These are phyloP conservation scores for Secale cereale DNA, from an alignment of 176 grass and related monocot genomes.

Conservation along the genomic window DNA sequence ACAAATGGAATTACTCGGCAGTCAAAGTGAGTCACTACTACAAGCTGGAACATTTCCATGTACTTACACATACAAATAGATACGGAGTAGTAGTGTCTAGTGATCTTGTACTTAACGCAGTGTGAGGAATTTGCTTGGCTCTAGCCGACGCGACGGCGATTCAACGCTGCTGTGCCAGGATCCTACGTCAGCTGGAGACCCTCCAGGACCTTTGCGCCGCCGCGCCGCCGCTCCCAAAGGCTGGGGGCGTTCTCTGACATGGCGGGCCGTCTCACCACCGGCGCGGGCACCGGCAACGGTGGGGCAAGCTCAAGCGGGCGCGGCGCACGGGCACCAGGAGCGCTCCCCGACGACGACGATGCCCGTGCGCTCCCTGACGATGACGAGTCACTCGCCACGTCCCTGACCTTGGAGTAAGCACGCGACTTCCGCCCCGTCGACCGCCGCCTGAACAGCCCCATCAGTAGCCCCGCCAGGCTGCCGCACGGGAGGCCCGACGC, in stretches of 20 bases:
- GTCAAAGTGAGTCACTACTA: no score
- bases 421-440: constrained; percentile 13
- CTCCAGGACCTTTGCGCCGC: constrained; percentile 17
- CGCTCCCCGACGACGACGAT: no score
- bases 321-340: background rate
- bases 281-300: constrained; percentile 44
- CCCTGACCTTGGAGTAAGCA: constrained; percentile 26
- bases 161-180: background rate
- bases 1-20: no score
- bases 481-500: background rate
- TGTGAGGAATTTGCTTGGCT: background rate
- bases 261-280: constrained; percentile 9
- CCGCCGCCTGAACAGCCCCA: constrained; percentile 23
- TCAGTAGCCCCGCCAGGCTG: constrained; percentile 10
- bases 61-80: no score
- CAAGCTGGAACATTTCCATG: no score
- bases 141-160: background rate
- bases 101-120: background rate
- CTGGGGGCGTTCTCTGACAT: background rate
- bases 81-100: no score
- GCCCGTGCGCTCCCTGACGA: background rate
- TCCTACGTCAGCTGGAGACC: constrained; percentile 23
- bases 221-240: constrained; percentile 48
- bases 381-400: constrained; percentile 13
- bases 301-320: constrained; percentile 27